A percentile compares a stretch with the other conserved stretches of the same genome.
Conservation (phyloP, 78 protist species). For the Polysphondylium violaceum region DNA sequence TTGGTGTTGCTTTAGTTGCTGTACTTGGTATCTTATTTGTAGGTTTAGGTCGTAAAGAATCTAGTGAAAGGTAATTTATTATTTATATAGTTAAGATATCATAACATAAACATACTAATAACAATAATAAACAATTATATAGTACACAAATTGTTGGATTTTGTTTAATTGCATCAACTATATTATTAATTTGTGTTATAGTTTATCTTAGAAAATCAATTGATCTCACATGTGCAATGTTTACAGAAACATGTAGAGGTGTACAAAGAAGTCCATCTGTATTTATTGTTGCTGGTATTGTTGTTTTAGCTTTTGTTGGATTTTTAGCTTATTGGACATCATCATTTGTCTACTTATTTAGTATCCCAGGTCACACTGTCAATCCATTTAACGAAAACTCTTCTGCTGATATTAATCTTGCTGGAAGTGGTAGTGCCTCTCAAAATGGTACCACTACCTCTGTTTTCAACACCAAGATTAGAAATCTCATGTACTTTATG, state of each 20-base stretch:
- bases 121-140: not conserved
- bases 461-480: slow-evolving; percentile 63
- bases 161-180: slow-evolving; percentile 23
- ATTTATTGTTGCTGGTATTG: slow-evolving; percentile 16
- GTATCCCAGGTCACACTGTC: slow-evolving; percentile 66
- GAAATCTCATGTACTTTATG: slow-evolving; percentile 74
- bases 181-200: slow-evolving; percentile 26
- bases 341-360: slow-evolving; percentile 66
- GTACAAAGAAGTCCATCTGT: slow-evolving; percentile 70
- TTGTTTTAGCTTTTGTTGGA: slow-evolving; percentile 49
- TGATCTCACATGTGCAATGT: slow-evolving; percentile 81
- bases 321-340: slow-evolving; percentile 79
- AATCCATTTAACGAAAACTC: slow-evolving; percentile 7
- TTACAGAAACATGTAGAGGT: slow-evolving; percentile 77
- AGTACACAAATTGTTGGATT: slow-evolving; percentile 61
- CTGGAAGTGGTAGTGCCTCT: not conserved
- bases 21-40: slow-evolving; percentile 35
- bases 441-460: not conserved
- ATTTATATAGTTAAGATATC: too few relatives aligned
- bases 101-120: not conserved
- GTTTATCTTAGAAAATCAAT: slow-evolving; percentile 46
- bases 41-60: slow-evolving; percentile 36
- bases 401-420: not conserved
- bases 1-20: slow-evolving; percentile 65
- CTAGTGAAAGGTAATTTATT: slow-evolving; percentile 43